A percentile compares a stretch with the other conserved stretches of the same genome.
Evolutionary conservation across 164 flowering plant species (phyloP).

Genomic region (Vitis labrusca): DNA sequence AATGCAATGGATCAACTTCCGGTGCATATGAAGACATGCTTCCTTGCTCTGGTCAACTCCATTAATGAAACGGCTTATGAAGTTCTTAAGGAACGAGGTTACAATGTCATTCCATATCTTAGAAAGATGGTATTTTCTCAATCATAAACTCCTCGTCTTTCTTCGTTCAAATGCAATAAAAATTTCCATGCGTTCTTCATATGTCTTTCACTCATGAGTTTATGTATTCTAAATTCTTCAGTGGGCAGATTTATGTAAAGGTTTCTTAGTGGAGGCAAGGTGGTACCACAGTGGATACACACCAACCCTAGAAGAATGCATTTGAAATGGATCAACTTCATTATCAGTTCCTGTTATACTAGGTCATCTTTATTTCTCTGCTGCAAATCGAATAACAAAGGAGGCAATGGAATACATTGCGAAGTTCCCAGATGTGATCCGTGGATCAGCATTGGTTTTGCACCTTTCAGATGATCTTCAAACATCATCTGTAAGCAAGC

Average conservation of each 20-base stretch:
- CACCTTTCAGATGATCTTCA: no score
- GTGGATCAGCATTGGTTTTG: no score
- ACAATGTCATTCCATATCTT: slow-evolving; percentile 4
- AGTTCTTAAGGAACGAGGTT: slow-evolving; percentile 10
- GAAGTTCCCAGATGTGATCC: no score
- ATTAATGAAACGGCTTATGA: slow-evolving; percentile 15
- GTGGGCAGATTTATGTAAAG: slow-evolving; percentile 23
- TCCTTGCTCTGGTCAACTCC: slow-evolving; percentile 21
- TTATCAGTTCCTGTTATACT: no score
- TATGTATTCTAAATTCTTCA: background rate
- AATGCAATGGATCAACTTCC: slow-evolving; percentile 26
- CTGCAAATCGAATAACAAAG: no score
- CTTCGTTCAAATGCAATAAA: no score
- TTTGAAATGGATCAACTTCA: slow-evolving; percentile 23
- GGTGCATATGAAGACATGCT: slow-evolving; percentile 26
- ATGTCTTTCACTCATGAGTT: no score
- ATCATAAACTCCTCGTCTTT: background rate
- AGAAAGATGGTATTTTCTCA: no score
- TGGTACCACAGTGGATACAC: slow-evolving; percentile 24
- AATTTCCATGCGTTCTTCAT: no score
- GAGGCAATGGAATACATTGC: no score
- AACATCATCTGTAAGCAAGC: no score
- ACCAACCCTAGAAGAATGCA: slow-evolving; percentile 26
- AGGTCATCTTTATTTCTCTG: no score
- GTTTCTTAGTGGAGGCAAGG: slow-evolving; percentile 25